Conservation (phyloP, 2,329 filamentous ascomycete species). For the Thelonectria discophora region DNA sequence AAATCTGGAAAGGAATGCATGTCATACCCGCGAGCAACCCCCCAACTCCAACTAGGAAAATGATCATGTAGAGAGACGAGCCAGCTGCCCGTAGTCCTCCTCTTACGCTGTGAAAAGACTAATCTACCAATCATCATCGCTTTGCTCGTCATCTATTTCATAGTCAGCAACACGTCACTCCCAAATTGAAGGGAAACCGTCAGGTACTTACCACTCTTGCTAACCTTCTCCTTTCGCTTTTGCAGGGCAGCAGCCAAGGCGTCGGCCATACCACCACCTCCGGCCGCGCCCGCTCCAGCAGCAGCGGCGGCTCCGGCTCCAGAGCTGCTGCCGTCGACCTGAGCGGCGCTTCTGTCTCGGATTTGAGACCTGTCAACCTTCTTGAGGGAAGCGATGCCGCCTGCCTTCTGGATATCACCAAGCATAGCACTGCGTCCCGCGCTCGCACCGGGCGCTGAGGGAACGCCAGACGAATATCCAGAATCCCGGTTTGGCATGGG, state of each 20-base stretch:
- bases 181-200: neutral
- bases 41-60: slow-evolving; percentile 22
- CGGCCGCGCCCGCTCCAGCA: slow-evolving; percentile 59
- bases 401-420: slow-evolving; percentile 76
- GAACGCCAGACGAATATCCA: slow-evolving; percentile 64
- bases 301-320: slow-evolving; percentile 64
- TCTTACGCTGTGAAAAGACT: slow-evolving; percentile 20
- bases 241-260: slow-evolving; percentile 81
- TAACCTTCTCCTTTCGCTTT: slow-evolving; percentile 92
- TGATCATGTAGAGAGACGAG: slow-evolving; percentile 19
- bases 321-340: slow-evolving; percentile 60
- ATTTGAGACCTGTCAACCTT: slow-evolving; percentile 79
- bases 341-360: slow-evolving; percentile 73
- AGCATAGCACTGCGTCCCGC: slow-evolving; percentile 67
- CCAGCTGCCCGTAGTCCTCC: slow-evolving; percentile 22
- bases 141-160: slow-evolving; percentile 74
- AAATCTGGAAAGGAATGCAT: slow-evolving; percentile 17
- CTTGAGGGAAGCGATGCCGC: slow-evolving; percentile 73
- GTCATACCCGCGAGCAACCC: slow-evolving; percentile 15
- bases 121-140: slow-evolving; percentile 76
- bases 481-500: slow-evolving; percentile 67
- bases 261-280: slow-evolving; percentile 77
- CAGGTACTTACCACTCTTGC: slow-evolving; percentile 85
- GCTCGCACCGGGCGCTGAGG: slow-evolving; percentile 56
- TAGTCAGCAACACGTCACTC: slow-evolving; percentile 20